phyloP scores from a whole-genome alignment of 371 early-diverging fungal genomes.

The Mortierella sp. region DNA sequence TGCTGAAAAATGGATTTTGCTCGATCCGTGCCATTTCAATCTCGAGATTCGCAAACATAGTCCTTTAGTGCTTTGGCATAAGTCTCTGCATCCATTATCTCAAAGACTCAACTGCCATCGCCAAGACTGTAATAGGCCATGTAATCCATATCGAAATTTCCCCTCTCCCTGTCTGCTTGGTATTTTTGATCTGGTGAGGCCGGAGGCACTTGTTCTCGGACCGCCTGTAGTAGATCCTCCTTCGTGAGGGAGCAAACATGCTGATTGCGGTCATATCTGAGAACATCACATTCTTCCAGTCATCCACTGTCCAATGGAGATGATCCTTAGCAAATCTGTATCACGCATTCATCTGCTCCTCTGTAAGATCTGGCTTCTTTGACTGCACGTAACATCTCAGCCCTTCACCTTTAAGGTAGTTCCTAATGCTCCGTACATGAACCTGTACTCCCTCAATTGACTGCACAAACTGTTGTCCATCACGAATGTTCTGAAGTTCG shows the following conservation, averaged over 20 bases:
- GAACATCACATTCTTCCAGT: too few species aligned
- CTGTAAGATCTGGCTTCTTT: background rate
- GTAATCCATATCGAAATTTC: constrained; percentile 36
- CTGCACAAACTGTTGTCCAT: background rate
- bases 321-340: background rate
- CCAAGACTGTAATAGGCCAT: constrained; percentile 30
- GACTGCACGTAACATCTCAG: too few species aligned
- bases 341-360: background rate
- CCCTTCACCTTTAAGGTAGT: too few species aligned
- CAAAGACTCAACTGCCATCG: constrained; percentile 26
- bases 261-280: background rate
- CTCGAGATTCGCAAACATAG: background rate
- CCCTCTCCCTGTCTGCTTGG: constrained; percentile 29
- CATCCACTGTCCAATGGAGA: background rate
- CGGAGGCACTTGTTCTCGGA: background rate
- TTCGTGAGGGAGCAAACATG: constrained; percentile 1
- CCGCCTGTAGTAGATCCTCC: background rate
- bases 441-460: background rate
- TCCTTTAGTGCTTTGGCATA: background rate
- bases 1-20: constrained; percentile 12
- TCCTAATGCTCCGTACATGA: too few species aligned
- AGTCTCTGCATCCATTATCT: constrained; percentile 26
- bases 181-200: constrained; percentile 10
- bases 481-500: background rate
- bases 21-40: constrained; percentile 15